Evolutionary conservation across 495 filamentous ascomycete species (phyloP), one percentile per base, ranked within the genome.

Genomic region (Evernia prunastri): DNA sequence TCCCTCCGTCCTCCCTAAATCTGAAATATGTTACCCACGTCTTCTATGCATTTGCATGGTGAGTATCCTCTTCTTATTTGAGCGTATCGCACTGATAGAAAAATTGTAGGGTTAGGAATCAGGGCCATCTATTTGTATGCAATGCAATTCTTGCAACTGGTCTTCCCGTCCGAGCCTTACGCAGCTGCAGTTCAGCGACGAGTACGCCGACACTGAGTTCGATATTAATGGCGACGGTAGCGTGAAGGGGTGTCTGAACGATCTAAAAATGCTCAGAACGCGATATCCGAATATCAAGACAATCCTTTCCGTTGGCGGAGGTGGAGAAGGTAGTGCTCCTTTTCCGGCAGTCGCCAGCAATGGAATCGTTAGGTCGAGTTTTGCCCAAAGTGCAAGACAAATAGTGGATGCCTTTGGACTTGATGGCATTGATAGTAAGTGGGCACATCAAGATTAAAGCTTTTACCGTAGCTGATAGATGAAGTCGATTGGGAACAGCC

Each of bases 401-500:
- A 74, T 96, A 64, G 85, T 93, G 11, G 84, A 91, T 63, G 80
- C 86, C 47, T 92, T 87, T 56, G 87, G 84, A 4, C 77, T 96
- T 4, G 90, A 96, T 74, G 92, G 92, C 5, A 87, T 96, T 65
- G 92, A 96, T 72, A 85, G 91, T 96, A 78, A 60, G 67, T 31
- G 13, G 49, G 29, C 37, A 49, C 39, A 20, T 51, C 27, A 29
- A 25, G 31, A 35, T 15, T 20, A n/a, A 25, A 25, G 20, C 57
- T 13, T 2, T 15, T 49, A 35, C 36, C 35, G 53, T 45, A 59
- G 64, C 56, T 60, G 59, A 60, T 53, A 40, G 49, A 23, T 27
- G 54, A 67, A 95, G 92, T 96, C 69, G 92, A 93, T 69, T 96
- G 92, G 92, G 90, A 96, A 71, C 89, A 95, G 69, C 92, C 91